Percentiles rank a stretch among this genome's conserved stretches.
Evolutionary conservation across 345 rosid species (phyloP).

Genomic region (Aquilaria malaccensis): DNA sequence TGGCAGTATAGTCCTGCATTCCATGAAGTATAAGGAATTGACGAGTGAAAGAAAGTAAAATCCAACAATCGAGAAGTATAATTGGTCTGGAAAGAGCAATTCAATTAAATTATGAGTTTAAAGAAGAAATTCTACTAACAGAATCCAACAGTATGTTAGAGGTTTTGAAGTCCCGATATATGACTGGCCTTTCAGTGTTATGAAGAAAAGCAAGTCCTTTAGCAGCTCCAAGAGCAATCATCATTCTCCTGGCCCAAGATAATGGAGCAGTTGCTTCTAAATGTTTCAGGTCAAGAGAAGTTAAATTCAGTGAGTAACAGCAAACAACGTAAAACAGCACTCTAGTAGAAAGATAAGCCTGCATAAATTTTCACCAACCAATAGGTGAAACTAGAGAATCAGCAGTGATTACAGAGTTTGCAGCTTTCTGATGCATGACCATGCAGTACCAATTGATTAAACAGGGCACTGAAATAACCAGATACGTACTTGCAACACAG

Average conservation of each 20-base stretch:
- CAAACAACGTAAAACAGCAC: conserved; percentile 4
- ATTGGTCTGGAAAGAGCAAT: conserved; percentile 4
- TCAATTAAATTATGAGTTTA: not conserved
- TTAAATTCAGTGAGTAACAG: conserved; percentile 18
- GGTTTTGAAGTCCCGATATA: conserved; percentile 94
- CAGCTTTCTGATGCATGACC: too few relatives aligned
- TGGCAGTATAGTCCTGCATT: conserved; percentile 85
- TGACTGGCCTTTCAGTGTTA: conserved; percentile 92
- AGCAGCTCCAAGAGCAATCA: conserved; percentile 98
- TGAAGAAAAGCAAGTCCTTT: conserved; percentile 98
- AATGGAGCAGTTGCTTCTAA: conserved; percentile 76
- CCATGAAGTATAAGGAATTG: conserved; percentile 16
- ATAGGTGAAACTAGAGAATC: not conserved
- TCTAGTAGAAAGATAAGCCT: not conserved
- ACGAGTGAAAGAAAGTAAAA: not conserved
- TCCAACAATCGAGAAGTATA: conserved; percentile 1
- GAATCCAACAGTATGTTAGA: conserved; percentile 92
- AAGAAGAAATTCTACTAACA: conserved; percentile 31
- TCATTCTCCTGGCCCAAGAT: conserved; percentile 87
- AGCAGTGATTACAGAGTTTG: too few relatives aligned
- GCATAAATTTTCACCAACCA: not conserved
- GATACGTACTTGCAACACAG: too few relatives aligned
- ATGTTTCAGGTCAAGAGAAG: conserved; percentile 21
- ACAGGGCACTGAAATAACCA: too few relatives aligned
- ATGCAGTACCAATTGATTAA: too few relatives aligned